These are phyloP conservation scores for Penicillium diatomitis DNA, from an alignment of 495 filamentous ascomycete genomes.

Conservation along the genomic window DNA sequence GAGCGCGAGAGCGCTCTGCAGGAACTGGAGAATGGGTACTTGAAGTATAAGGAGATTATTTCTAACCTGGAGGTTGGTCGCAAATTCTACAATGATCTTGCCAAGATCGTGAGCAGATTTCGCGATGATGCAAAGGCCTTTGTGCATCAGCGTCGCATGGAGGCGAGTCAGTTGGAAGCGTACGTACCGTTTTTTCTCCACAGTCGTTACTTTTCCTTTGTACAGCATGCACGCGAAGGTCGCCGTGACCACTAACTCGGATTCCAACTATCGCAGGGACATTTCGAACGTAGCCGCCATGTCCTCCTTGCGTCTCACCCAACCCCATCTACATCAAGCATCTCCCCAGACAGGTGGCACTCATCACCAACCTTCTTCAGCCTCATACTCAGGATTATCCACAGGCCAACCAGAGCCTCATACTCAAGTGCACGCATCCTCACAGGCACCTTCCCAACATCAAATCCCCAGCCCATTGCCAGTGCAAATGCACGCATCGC, in stretches of 20 bases:
- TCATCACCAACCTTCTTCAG: constrained; percentile 4
- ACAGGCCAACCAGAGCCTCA: too few relatives aligned
- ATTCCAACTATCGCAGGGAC: constrained; percentile 37
- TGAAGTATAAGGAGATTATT: constrained; percentile 91
- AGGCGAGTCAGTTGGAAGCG: constrained; percentile 71
- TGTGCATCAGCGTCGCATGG: constrained; percentile 67
- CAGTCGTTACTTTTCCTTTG: background rate
- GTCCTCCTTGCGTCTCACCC: constrained; percentile 49
- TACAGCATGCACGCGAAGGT: too few relatives aligned
- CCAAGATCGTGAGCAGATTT: constrained; percentile 69
- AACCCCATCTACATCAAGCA: constrained; percentile 27
- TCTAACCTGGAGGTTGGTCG: constrained; percentile 79
- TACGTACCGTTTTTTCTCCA: constrained; percentile 21
- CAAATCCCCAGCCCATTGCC: constrained; percentile 20
- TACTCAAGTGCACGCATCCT: constrained; percentile 11
- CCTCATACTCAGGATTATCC: background rate
- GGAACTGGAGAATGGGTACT: constrained; percentile 81
- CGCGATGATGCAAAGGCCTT: constrained; percentile 71
- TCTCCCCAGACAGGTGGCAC: constrained; percentile 16
- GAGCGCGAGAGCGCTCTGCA: constrained; percentile 84
- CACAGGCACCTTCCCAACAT: constrained; percentile 19
- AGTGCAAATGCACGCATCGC: constrained; percentile 5
- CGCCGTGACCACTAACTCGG: constrained; percentile 5
- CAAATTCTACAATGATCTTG: constrained; percentile 96
- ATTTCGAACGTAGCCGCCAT: constrained; percentile 51